Conservation (phyloP, 352 stramenopile species). For the Pythium brachiatum region DNA sequence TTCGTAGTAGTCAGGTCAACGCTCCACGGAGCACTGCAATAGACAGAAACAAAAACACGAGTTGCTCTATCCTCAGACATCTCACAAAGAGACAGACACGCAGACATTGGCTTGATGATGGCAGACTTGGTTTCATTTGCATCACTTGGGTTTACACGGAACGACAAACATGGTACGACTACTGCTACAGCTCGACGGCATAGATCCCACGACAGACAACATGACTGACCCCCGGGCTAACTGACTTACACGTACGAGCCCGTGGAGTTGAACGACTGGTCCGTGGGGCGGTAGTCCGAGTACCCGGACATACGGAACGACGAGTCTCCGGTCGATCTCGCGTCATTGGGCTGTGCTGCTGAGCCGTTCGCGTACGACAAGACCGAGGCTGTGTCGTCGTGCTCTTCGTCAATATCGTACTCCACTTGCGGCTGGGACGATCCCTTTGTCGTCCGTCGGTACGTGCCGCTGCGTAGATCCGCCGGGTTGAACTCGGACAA, state of each 20-base stretch:
- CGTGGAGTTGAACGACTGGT: neutral
- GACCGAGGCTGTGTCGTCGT: constrained; percentile 18
- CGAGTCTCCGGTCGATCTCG: constrained; percentile 4
- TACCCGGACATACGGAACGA: constrained; percentile 14
- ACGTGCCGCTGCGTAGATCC: constrained; percentile 8
- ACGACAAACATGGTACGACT: neutral
- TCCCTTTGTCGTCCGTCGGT: neutral
- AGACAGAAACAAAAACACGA: constrained; percentile 5
- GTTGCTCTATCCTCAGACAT: too few species aligned
- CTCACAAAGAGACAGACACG: neutral
- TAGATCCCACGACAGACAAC: neutral
- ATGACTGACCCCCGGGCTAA: neutral
- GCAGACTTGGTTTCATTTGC: neutral
- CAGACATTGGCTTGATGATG: too few species aligned
- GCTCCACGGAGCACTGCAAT: neutral
- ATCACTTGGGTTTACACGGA: neutral
- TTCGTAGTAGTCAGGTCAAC: constrained; percentile 1
- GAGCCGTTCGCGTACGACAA: constrained; percentile 13
- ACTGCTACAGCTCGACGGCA: neutral
- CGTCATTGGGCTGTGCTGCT: neutral
- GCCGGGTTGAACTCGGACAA: constrained; percentile 36
- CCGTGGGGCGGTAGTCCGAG: constrained; percentile 22
- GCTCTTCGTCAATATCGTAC: constrained; percentile 19
- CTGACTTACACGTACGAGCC: neutral
- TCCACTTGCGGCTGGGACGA: neutral